Base-by-base conservation (phyloP, 1,284 basidiomycete species). In the Naganishia sp. region DNA sequence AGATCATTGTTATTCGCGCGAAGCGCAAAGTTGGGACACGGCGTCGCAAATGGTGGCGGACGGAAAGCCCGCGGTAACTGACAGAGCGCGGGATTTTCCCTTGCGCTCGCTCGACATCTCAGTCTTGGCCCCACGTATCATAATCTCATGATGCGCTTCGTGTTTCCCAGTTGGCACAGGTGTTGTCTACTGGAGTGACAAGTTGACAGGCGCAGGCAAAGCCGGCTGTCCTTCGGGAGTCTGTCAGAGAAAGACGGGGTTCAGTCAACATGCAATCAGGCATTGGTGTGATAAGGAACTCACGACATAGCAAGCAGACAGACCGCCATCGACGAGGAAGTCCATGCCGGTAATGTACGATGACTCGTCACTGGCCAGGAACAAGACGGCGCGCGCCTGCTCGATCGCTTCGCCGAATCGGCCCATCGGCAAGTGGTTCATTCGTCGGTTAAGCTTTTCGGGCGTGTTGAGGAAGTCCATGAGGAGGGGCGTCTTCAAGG, bases 381-480 rank as follows among this genome's bases (percentile, higher is more conserved):
- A 96, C 41, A 96, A 84, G 13, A 91, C 94, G 47, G 87, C 92
- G 74, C 89, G 90, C 31, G 95, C 94, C 72, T 95, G 85, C 79
- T 98, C 94, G 71, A 97, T 84, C 0, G 94, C 94, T 82, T 97
- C 93, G 61, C 94, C 94, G 78, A 98, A 98, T 67, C 94, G 85
- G 67, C 95, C 95, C 90, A 97, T 92, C 1, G 95, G 95, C 35
- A 95, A 85, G 77, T 98, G 94, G 31, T 92, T 87, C 76, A 97
- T 77, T 60, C 95, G 85, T 54, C 94, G 87, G 69, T 96, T 87
- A 70, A 90, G 87, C 83, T 97, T 98, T 84, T 99, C 94, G 50
- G 89, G 84, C n/a, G 95, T 97, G 81, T 97, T 87, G 74, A 99
- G 85, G 84, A 94, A 98, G 79, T 98, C 89, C 94, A 99, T 99